A percentile compares a stretch with the other conserved stretches of the same genome.
phyloP scores from a whole-genome alignment of 345 rosid genomes.

The Gossypioides kirkii region DNA sequence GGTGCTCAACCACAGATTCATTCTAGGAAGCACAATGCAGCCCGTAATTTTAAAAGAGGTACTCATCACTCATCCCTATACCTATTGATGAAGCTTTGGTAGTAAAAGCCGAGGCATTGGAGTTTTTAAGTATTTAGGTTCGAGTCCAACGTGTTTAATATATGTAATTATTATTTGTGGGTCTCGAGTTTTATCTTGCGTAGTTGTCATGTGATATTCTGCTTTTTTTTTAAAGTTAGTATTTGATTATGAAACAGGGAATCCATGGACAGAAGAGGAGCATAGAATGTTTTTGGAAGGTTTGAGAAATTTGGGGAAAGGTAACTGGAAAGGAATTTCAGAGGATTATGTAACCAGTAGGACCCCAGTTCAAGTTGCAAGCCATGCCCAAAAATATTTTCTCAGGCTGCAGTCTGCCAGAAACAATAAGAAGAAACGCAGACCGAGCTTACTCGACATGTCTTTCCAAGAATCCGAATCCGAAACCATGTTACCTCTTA shows the following conservation, averaged over 20 bases:
- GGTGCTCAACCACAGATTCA: slow-evolving; percentile 43
- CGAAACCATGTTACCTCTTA: slow-evolving; percentile 16
- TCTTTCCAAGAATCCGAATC: slow-evolving; percentile 10
- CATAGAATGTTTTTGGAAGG: slow-evolving; percentile 48
- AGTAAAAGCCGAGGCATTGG: too few species aligned
- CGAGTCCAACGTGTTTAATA: too few species aligned
- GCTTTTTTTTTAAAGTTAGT: too few species aligned
- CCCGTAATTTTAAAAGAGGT: slow-evolving; percentile 40
- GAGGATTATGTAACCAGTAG: slow-evolving; percentile 44
- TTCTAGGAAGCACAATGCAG: slow-evolving; percentile 22
- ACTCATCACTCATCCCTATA: not conserved
- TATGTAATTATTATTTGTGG: too few species aligned
- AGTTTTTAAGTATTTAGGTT: too few species aligned
- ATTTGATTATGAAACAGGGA: slow-evolving; percentile 25
- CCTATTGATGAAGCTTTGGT: too few species aligned
- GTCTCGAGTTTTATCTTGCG: too few species aligned
- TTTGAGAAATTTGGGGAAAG: slow-evolving; percentile 48
- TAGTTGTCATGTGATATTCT: too few species aligned
- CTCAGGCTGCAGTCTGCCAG: slow-evolving; percentile 25
- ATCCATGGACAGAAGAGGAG: slow-evolving; percentile 68
- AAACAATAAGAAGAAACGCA: slow-evolving; percentile 39
- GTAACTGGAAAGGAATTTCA: slow-evolving; percentile 70
- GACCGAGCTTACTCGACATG: slow-evolving; percentile 59
- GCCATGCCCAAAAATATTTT: slow-evolving; percentile 73
- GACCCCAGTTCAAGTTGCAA: slow-evolving; percentile 62